A percentile compares a stretch with the other conserved stretches of the same genome.
Evolutionary conservation across 2,329 filamentous ascomycete genomes (phyloP).

Genomic region (Exophiala sp.): DNA sequence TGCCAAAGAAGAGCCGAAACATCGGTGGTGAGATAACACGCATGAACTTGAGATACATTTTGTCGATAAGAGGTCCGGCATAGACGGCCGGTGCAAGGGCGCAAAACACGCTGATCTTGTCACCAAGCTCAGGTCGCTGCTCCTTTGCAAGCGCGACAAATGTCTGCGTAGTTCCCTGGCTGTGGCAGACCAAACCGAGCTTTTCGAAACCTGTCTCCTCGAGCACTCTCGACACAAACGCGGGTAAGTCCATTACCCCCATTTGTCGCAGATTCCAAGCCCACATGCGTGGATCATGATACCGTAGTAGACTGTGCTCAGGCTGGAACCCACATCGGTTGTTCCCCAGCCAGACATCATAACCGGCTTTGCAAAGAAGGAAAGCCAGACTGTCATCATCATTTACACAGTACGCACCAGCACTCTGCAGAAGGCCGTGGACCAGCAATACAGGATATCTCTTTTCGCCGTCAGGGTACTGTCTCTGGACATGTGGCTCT

Average conservation of each 20-base stretch:
- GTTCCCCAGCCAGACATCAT: constrained; percentile 94
- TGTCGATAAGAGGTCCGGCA: constrained; percentile 78
- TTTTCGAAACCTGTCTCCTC: constrained; percentile 79
- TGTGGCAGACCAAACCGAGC: constrained; percentile 79
- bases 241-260: constrained; percentile 83
- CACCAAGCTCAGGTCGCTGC: constrained; percentile 78
- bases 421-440: constrained; percentile 82
- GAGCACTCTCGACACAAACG: constrained; percentile 74
- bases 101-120: constrained; percentile 83
- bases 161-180: constrained; percentile 85
- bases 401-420: constrained; percentile 84
- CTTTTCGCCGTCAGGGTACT: constrained; percentile 41
- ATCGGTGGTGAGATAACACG: constrained; percentile 68
- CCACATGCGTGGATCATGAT: constrained; percentile 88
- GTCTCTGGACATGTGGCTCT: constrained; percentile 30
- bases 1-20: constrained; percentile 81
- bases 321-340: constrained; percentile 85
- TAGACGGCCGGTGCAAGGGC: constrained; percentile 88
- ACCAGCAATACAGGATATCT: constrained; percentile 84
- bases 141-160: constrained; percentile 86
- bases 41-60: constrained; percentile 92
- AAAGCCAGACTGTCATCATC: constrained; percentile 89
- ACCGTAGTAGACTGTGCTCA: constrained; percentile 66
- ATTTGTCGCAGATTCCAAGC: constrained; percentile 94
- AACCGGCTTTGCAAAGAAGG: constrained; percentile 85